Evolutionary conservation across 345 rosid genomes (phyloP).

Genomic region (Conringia planisiliqua): DNA sequence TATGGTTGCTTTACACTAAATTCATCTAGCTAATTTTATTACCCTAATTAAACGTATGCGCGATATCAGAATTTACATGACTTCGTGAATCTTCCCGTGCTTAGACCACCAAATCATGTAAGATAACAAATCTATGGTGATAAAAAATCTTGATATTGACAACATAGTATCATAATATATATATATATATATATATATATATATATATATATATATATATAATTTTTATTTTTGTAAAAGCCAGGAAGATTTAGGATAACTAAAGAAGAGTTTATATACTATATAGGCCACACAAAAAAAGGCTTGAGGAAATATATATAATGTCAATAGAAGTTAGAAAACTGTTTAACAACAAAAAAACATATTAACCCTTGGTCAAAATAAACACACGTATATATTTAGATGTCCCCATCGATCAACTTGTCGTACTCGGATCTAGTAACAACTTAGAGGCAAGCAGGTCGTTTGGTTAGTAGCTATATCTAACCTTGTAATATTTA

Average conservation of each 20-base stretch:
- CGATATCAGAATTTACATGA: neutral
- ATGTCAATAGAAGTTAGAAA: neutral
- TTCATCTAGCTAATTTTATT: neutral
- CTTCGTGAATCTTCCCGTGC: neutral
- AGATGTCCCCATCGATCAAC: neutral
- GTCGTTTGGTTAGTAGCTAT: neutral
- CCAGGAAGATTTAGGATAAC: neutral
- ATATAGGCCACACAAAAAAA: neutral
- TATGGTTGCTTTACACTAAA: slow-evolving; percentile 2
- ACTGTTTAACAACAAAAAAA: neutral
- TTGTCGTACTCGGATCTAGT: neutral
- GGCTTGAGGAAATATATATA: neutral
- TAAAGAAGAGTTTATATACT: neutral
- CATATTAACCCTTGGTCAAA: too few relatives aligned
- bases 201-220: too few relatives aligned
- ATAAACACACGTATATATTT: too few relatives aligned
- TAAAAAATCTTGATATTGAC: neutral
- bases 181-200: neutral
- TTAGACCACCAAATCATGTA: neutral
- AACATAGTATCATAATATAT: too few relatives aligned
- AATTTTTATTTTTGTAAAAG: too few relatives aligned
- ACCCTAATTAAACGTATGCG: neutral
- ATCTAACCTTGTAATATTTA: too few relatives aligned
- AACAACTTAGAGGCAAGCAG: neutral
- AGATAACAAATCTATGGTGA: neutral